Evolutionary conservation across 192 early-diverging fungal genomes (phyloP).

Genomic region (Mortierella alpina): DNA sequence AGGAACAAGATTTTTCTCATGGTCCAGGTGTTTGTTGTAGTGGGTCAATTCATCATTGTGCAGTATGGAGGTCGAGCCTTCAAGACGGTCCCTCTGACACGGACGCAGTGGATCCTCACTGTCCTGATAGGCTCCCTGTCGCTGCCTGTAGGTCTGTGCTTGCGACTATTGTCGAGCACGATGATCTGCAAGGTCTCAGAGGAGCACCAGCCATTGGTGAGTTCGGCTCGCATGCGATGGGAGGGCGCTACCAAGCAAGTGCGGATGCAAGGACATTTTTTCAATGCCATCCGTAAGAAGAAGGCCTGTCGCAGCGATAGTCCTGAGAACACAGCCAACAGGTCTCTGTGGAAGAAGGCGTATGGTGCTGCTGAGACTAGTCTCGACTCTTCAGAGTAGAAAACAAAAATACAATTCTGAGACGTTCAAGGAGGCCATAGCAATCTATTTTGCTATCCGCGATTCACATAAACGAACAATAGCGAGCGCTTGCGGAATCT

Average conservation of each 20-base stretch:
- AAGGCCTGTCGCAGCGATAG: neutral
- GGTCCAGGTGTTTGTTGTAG: slow-evolving; percentile 79
- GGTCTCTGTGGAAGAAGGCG: slow-evolving; percentile 46
- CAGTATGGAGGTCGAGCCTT: slow-evolving; percentile 91
- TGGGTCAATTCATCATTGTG: slow-evolving; percentile 87
- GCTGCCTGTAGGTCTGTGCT: slow-evolving; percentile 81
- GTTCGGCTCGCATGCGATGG: slow-evolving; percentile 30
- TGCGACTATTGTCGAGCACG: slow-evolving; percentile 79
- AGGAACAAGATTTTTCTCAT: slow-evolving; percentile 84
- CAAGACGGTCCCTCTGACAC: slow-evolving; percentile 76
- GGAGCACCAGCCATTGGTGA: slow-evolving; percentile 43
- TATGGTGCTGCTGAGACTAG: slow-evolving; percentile 10
- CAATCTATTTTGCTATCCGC: neutral
- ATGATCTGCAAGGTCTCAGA: slow-evolving; percentile 39
- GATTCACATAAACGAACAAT: neutral
- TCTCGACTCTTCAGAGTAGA: neutral
- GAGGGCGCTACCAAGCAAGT: slow-evolving; percentile 59
- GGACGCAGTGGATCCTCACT: slow-evolving; percentile 82
- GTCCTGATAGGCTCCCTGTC: slow-evolving; percentile 83
- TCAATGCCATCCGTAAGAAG: slow-evolving; percentile 63
- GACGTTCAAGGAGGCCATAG: neutral
- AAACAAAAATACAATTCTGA: neutral
- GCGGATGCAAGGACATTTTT: slow-evolving; percentile 57
- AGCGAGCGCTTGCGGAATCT: neutral
- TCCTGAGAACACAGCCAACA: slow-evolving; percentile 7